Conservation (phyloP, 1,139 yeast genomes). For the Diutina neorugosa region DNA sequence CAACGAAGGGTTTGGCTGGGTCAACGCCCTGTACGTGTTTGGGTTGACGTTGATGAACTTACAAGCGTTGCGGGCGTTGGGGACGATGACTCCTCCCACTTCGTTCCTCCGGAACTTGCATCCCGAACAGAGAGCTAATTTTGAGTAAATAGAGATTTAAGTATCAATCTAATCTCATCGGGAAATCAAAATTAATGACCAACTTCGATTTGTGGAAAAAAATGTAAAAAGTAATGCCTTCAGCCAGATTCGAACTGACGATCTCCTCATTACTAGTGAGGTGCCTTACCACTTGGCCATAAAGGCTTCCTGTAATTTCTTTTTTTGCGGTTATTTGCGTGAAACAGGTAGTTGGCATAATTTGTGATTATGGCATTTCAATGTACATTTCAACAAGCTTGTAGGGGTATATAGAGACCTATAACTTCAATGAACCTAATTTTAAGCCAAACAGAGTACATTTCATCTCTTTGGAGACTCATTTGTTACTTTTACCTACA, state of each 20-base stretch:
- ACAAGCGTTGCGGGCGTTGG: constrained; percentile 67
- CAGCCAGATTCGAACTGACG: constrained; percentile 82
- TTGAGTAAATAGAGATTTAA: not conserved
- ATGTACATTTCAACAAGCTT: too few relatives aligned
- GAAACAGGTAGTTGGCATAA: too few relatives aligned
- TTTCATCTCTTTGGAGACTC: too few relatives aligned
- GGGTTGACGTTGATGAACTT: constrained; percentile 62
- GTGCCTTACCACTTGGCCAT: constrained; percentile 83
- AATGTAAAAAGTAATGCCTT: constrained; percentile 37
- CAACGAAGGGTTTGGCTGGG: constrained; percentile 97
- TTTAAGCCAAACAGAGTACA: too few relatives aligned
- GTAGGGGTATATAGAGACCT: too few relatives aligned
- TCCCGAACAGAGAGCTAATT: not conserved
- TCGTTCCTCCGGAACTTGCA: constrained; percentile 46
- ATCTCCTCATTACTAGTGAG: constrained; percentile 87
- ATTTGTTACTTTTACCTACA: too few relatives aligned
- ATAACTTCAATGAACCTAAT: too few relatives aligned
- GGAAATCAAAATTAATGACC: too few relatives aligned
- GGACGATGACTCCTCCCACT: constrained; percentile 71
- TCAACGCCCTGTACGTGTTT: constrained; percentile 70
- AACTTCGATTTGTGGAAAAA: too few relatives aligned
- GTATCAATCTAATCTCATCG: too few relatives aligned
- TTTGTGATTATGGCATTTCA: too few relatives aligned
- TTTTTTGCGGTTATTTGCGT: too few relatives aligned
- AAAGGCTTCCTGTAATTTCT: not conserved